phyloP scores from a whole-genome alignment of 805 yeast genomes.

The Wickerhamiella azymoides region DNA sequence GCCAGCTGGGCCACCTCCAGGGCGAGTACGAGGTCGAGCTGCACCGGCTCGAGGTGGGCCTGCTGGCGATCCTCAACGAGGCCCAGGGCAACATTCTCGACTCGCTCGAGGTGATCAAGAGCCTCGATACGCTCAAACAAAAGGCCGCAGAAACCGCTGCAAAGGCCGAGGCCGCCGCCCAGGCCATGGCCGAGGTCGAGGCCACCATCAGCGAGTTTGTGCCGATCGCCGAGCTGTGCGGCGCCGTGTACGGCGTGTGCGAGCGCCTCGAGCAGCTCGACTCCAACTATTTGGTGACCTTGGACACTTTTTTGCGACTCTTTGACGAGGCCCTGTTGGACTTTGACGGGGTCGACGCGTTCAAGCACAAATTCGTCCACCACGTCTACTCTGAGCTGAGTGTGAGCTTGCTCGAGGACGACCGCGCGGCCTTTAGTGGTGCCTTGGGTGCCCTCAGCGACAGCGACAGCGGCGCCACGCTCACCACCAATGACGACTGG shows the following conservation, averaged over 20 bases:
- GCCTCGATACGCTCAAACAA: conserved; percentile 49
- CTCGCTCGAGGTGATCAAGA: conserved; percentile 42
- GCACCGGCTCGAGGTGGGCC: conserved; percentile 40
- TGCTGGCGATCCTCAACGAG: conserved; percentile 44
- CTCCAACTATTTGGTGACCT: conserved; percentile 45
- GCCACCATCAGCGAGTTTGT: conserved; percentile 33
- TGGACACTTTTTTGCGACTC: conserved; percentile 31
- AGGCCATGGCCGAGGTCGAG: conserved; percentile 43
- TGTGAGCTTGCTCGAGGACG: conserved; percentile 33
- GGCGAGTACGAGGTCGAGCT: conserved; percentile 46
- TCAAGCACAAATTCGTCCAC: conserved; percentile 32
- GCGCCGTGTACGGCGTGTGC: conserved; percentile 37
- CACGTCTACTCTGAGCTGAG: conserved; percentile 35
- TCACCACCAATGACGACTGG: not conserved
- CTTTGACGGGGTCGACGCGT: conserved; percentile 14
- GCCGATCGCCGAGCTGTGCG: conserved; percentile 43
- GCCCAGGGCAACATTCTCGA: conserved; percentile 50
- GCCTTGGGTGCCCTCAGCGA: conserved; percentile 25
- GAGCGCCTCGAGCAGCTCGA: conserved; percentile 32
- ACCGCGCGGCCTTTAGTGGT: conserved; percentile 29
- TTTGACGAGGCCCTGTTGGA: conserved; percentile 17
- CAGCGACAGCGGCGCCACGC: too few relatives aligned
- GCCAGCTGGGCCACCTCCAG: conserved; percentile 39
- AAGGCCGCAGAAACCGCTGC: conserved; percentile 43
- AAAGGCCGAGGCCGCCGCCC: conserved; percentile 41